Conservation (phyloP, 345 rosid genomes). For the Murraya paniculata region DNA sequence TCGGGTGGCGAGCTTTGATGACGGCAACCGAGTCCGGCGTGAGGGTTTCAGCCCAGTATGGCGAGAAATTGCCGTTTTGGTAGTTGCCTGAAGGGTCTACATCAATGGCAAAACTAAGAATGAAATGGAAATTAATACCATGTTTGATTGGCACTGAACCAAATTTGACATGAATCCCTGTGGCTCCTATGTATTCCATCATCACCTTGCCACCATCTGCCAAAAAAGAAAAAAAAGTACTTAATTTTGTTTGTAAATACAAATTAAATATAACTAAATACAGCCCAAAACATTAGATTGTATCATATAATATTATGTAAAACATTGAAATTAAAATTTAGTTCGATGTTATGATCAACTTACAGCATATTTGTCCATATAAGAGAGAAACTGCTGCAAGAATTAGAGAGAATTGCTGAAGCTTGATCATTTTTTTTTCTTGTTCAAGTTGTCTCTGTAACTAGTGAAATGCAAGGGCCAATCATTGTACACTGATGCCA, state of each 20-base stretch:
- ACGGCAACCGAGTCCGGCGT: conserved; percentile 29
- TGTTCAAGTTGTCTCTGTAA: neutral
- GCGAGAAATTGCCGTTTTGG: conserved; percentile 43
- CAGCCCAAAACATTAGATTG: neutral
- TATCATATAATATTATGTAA: neutral
- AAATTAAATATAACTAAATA: too few relatives aligned
- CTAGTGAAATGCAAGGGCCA: neutral
- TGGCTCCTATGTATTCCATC: conserved; percentile 68
- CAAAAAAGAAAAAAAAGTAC: neutral
- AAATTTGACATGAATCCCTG: conserved; percentile 34
- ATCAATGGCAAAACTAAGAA: conserved; percentile 52
- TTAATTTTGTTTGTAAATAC: too few relatives aligned
- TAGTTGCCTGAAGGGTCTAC: conserved; percentile 35
- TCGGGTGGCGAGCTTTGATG: conserved; percentile 34
- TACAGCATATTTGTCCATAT: neutral
- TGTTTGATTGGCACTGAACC: conserved; percentile 34
- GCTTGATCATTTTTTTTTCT: neutral
- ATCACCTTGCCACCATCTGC: conserved; percentile 56
- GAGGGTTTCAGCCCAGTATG: conserved; percentile 39
- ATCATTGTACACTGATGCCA: too few relatives aligned
- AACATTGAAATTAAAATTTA: neutral
- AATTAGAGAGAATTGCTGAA: neutral
- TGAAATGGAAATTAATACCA: conserved; percentile 47
- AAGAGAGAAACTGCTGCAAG: neutral
- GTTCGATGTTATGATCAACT: too few relatives aligned